Base-by-base conservation (phyloP, 306 rosid species). In the Gynostemma pentaphyllum region DNA sequence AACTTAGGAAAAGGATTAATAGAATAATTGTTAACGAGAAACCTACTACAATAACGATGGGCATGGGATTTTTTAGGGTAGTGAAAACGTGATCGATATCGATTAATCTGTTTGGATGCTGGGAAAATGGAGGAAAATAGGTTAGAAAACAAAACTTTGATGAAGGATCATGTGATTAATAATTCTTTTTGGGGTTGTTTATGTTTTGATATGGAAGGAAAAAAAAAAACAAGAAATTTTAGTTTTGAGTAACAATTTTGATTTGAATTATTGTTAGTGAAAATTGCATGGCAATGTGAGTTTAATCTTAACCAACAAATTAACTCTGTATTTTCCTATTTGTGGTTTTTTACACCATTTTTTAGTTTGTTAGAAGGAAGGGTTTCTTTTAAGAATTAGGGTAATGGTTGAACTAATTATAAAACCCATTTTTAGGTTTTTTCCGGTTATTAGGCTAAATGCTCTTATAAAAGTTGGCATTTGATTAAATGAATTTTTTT, bases 1-100 rank as follows among this genome's bases (percentile, higher is more conserved):
- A 19, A 55, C 50, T 5, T 16, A 67, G 34, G 23, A 72, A 53
- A 16, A 55, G 10, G n/a, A 46, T 19, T 32, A 76, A 28, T 0
- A 68, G 26, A 42, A 72, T 18, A 14, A 62, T 48, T 8, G 61
- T 27, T 34, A 72, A 62, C 56, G 54, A 42, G 34, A 68, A 45
- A 12, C 69, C 67, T 21, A 68, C 41, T 12, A 68, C 5, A 19
- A 68, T 15, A 15, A 68, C n/a, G 12, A 29, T 28, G 21, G 30
- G 36, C 19, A 67, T 61, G 46, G 37, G 64, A 59, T 21, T 59
- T 24, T n/a, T n/a, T n/a, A n/a, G n/a, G 21, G 64, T 22, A 5
- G 48, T 5, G 18, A 64, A 2, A 5, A 32, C 2, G 9, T 28
- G 48, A 7, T 39, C 21, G 22, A 64, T 19, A 46, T 29, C 8